Conservation (phyloP, 441 rosid genomes). For the Daphne laureola region DNA sequence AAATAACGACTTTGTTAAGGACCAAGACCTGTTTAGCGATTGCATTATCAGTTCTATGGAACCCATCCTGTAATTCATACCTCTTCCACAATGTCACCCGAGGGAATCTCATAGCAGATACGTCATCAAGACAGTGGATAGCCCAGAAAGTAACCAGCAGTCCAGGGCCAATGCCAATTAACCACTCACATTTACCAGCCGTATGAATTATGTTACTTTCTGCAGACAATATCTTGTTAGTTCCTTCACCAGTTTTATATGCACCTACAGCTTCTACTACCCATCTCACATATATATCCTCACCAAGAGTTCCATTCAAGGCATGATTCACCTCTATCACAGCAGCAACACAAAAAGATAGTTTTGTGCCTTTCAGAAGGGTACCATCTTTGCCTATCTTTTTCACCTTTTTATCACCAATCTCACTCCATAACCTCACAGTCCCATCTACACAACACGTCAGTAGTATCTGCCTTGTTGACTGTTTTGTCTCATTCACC, state of each 20-base stretch:
- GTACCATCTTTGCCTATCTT: slow-evolving; percentile 41
- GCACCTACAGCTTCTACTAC: slow-evolving; percentile 51
- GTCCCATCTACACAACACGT: slow-evolving; percentile 94
- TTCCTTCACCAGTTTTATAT: slow-evolving; percentile 36
- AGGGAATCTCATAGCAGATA: slow-evolving; percentile 75
- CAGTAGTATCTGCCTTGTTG: slow-evolving; percentile 47
- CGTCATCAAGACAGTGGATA: slow-evolving; percentile 85
- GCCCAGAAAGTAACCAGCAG: slow-evolving; percentile 68
- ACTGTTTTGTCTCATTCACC: slow-evolving; percentile 25
- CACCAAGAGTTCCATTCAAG: slow-evolving; percentile 52
- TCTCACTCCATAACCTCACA: slow-evolving; percentile 83
- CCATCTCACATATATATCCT: slow-evolving; percentile 60
- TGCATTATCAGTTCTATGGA: slow-evolving; percentile 26
- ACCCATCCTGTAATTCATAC: slow-evolving; percentile 37
- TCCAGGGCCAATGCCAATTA: slow-evolving; percentile 87
- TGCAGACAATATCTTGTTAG: slow-evolving; percentile 26
- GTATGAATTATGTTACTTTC: slow-evolving; percentile 32
- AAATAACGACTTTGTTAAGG: slow-evolving; percentile 50
- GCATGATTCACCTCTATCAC: slow-evolving; percentile 70
- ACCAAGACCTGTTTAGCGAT: slow-evolving; percentile 27
- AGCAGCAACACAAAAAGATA: slow-evolving; percentile 60
- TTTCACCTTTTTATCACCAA: slow-evolving; percentile 54
- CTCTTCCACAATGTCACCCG: slow-evolving; percentile 69
- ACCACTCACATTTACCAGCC: slow-evolving; percentile 77
- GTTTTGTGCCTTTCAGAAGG: slow-evolving; percentile 22